Evolutionary conservation across 2,329 filamentous ascomycete genomes (phyloP), one percentile per base, ranked within the genome.

Genomic region (Dactylellina sp.): DNA sequence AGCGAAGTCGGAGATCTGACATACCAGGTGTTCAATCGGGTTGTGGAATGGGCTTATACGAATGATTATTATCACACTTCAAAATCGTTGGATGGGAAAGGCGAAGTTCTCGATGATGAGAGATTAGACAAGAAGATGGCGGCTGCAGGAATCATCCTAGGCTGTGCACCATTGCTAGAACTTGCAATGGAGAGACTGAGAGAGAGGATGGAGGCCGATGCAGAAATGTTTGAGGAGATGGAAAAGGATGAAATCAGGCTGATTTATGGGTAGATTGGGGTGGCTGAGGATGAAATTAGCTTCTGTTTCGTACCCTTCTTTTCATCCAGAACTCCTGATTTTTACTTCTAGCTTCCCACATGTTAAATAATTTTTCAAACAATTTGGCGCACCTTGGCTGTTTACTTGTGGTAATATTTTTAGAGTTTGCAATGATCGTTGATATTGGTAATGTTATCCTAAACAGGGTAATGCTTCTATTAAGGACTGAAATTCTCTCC

Each of bases 11-110:
- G 53, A 2, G 47, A 52, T 37, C 35, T 60, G 2, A 4, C 53
- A 6, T 37, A 47, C 1, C 47, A 55, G 1, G 20, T 56, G 4
- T 70, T 70, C 14, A 47, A 61, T 22, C 16, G 28, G 25, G 49
- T 61, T 39, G 47, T 70, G 9, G 37, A 70, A 20, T 70, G 56
- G 37, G 55, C 28, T 22, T 70, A 70, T 20, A 70, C 64, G 3
- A 25, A 25, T 3, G 24, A 70, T 35, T 70, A 61, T n/a, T 14
- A 16, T 18, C 12, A 16, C 32, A n/a, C 7, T 12, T 14, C 44
- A 1, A 28, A 18, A 16, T 11, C 20, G 14, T 6, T n/a, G 6
- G 46, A 61, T 32, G 40, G 40, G 6, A 24, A 46, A 9, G 16
- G 2, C 0, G 6, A 16, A 7, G 49, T 39, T 12, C 11, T 18